Evolutionary conservation across 1,284 basidiomycete species (phyloP).

Genomic region (Sporisorium scitamineum): DNA sequence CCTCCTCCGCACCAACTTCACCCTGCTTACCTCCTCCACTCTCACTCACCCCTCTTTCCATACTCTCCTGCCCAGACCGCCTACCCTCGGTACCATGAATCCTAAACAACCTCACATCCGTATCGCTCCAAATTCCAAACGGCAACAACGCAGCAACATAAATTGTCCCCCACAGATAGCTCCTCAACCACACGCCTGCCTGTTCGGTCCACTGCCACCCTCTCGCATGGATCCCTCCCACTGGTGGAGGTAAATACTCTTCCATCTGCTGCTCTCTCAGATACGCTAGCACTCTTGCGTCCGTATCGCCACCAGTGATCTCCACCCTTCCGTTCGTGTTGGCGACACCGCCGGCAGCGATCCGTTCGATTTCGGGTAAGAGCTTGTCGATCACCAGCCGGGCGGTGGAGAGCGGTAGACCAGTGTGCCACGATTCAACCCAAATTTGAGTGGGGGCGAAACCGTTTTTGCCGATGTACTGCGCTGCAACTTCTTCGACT

Average conservation of each 20-base stretch:
- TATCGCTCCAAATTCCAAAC: constrained; percentile 54
- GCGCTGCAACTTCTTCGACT: constrained; percentile 38
- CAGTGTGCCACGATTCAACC: constrained; percentile 56
- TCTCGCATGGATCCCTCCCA: constrained; percentile 24
- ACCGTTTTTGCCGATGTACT: constrained; percentile 56
- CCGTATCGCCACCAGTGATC: constrained; percentile 45
- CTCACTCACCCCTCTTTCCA: too few relatives aligned
- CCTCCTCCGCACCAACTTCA: neutral
- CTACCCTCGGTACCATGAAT: constrained; percentile 23
- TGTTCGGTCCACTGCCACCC: constrained; percentile 61
- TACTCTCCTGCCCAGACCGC: neutral
- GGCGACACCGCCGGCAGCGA: constrained; percentile 41
- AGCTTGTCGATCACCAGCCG: constrained; percentile 45
- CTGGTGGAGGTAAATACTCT: constrained; percentile 37
- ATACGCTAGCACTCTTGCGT: constrained; percentile 59
- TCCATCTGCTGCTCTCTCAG: constrained; percentile 52
- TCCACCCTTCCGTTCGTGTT: constrained; percentile 13
- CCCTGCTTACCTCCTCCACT: neutral
- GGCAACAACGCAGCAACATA: constrained; percentile 55
- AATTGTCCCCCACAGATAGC: constrained; percentile 64
- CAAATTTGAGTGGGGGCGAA: constrained; percentile 63
- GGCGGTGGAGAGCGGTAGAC: constrained; percentile 48
- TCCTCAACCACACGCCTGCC: constrained; percentile 57
- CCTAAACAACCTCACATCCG: constrained; percentile 41
- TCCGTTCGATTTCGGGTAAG: constrained; percentile 55